These are phyloP conservation scores for Deuterostichococcus epilithicus DNA, from an alignment of 139 green algal genomes.

Conservation along the genomic window DNA sequence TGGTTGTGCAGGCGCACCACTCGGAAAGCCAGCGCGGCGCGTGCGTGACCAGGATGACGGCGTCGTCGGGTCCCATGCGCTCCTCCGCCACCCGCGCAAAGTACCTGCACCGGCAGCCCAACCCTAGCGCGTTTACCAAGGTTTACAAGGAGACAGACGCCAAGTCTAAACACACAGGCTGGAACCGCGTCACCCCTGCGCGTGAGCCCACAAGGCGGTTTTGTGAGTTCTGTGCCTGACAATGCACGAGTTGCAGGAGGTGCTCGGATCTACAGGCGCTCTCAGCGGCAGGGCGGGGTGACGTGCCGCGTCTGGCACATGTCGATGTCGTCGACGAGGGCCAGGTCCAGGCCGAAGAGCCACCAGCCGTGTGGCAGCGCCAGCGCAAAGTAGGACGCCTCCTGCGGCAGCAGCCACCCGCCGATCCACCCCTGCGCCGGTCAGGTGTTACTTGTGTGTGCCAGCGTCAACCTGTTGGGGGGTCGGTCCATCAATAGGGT, in stretches of 20 bases:
- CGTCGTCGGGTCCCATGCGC: slow-evolving; percentile 61
- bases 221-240: too few relatives aligned
- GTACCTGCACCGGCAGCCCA: slow-evolving; percentile 47
- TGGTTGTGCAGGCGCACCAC: slow-evolving; percentile 64
- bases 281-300: neutral
- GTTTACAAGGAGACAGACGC: neutral
- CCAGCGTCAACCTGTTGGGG: too few relatives aligned
- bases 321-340: slow-evolving; percentile 76
- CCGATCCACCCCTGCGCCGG: slow-evolving; percentile 68
- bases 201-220: too few relatives aligned
- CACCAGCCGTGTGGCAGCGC: slow-evolving; percentile 82
- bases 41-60: slow-evolving; percentile 84
- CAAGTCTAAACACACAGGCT: neutral
- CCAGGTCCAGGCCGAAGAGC: slow-evolving; percentile 86
- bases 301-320: slow-evolving; percentile 68
- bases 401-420: slow-evolving; percentile 85
- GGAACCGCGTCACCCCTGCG: too few relatives aligned
- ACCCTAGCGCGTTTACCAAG: neutral
- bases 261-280: neutral
- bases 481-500: neutral
- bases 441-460: neutral
- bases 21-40: slow-evolving; percentile 79
- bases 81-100: slow-evolving; percentile 83
- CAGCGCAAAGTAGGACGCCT: slow-evolving; percentile 86
- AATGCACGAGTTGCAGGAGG: too few relatives aligned